Conservation (phyloP, 495 filamentous ascomycete genomes). For the Lasiosphaeriaceae sp. region DNA sequence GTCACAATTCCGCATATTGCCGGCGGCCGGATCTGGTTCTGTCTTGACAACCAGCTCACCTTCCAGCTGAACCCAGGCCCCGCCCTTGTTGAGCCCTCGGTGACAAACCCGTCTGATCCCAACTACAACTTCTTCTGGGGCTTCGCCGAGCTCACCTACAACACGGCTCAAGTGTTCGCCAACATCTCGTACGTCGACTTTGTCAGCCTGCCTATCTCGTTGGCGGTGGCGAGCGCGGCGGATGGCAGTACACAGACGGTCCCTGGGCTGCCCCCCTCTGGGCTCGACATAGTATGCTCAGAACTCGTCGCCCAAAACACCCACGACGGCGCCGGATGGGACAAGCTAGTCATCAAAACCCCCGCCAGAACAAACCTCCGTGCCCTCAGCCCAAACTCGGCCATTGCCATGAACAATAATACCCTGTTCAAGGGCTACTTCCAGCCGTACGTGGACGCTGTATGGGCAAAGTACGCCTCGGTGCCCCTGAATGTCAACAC, state of each 20-base stretch:
- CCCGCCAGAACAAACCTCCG: conserved; percentile 43
- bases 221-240: conserved; percentile 53
- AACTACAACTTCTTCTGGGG: conserved; percentile 63
- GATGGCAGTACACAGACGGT: conserved; percentile 48
- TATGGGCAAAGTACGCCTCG: conserved; percentile 58
- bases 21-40: conserved; percentile 70
- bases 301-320: conserved; percentile 50
- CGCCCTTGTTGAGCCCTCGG: conserved; percentile 66
- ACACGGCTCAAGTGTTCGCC: conserved; percentile 61
- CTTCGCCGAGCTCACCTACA: conserved; percentile 75
- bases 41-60: conserved; percentile 53
- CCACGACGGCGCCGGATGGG: conserved; percentile 59
- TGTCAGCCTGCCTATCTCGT: conserved; percentile 59
- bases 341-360: conserved; percentile 52
- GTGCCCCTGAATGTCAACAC: conserved; percentile 58
- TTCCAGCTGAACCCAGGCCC: conserved; percentile 69
- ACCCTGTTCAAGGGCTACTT: conserved; percentile 59
- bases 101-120: conserved; percentile 60
- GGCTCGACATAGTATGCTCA: conserved; percentile 53
- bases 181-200: conserved; percentile 79
- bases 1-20: conserved; percentile 64
- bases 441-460: conserved; percentile 56
- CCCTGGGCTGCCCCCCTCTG: conserved; percentile 52
- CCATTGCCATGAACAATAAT: conserved; percentile 34
- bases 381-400: conserved; percentile 64